These are phyloP conservation scores for Cucurbita maxima DNA, from an alignment of 306 rosid genomes.

Conservation along the genomic window DNA sequence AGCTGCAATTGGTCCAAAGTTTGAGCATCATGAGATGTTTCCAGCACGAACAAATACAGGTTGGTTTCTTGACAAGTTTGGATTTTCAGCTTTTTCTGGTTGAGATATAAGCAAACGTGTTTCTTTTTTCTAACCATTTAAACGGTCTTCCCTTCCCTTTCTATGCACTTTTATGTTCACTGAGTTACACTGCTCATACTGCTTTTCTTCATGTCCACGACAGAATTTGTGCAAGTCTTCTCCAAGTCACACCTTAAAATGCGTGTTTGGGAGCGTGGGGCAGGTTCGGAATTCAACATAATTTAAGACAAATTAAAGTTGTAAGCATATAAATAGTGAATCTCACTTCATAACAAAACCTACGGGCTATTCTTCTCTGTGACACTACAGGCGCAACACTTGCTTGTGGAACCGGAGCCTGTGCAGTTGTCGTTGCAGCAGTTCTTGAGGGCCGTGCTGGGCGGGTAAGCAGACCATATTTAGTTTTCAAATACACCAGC, in stretches of 20 bases:
- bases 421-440: slow-evolving; percentile 86
- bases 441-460: slow-evolving; percentile 86
- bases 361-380: neutral
- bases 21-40: slow-evolving; percentile 78
- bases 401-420: slow-evolving; percentile 98
- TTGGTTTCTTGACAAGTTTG: slow-evolving; percentile 3
- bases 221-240: slow-evolving; percentile 89
- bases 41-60: slow-evolving; percentile 96
- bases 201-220: slow-evolving; percentile 1
- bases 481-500: too few relatives aligned
- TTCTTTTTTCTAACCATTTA: neutral
- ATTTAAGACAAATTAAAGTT: neutral
- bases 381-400: slow-evolving; percentile 61
- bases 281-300: slow-evolving; percentile 41
- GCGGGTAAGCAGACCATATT: slow-evolving; percentile 35
- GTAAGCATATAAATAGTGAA: neutral
- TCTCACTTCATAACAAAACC: neutral
- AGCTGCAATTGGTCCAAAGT: slow-evolving; percentile 79
- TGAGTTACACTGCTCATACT: neutral
- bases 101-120: neutral
- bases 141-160: neutral
- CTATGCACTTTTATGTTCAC: neutral
- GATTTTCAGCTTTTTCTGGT: neutral
- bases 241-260: slow-evolving; percentile 69
- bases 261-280: slow-evolving; percentile 99